Evolutionary conservation across 495 filamentous ascomycete species (phyloP), one percentile per base, ranked within the genome.

Genomic region (Aspergillus bridgeri): DNA sequence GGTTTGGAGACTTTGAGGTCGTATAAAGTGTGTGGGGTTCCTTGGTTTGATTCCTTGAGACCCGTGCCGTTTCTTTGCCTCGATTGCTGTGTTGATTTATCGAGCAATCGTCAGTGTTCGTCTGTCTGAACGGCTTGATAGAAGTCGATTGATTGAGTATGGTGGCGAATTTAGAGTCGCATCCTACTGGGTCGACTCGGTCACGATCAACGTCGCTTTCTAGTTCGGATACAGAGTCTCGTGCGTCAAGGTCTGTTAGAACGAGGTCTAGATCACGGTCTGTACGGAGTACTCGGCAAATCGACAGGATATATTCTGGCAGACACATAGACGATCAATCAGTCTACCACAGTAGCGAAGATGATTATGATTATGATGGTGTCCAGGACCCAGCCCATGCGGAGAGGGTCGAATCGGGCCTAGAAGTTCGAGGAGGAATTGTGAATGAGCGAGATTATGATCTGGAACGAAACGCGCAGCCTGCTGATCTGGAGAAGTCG

Each of bases 141-240:
- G 6, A 11, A 11, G 11, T 25, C n/a, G n/a, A n/a, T n/a, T n/a
- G 15, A 51, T 7, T 24, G 19, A 22, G 15, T 11, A 53, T 53
- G 51, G 27, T 21, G 29, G 22, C 45, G 27, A 22, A 57, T 57
- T 44, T 13, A 22, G 42, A 54, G 47, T 6, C 51, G 47, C 42
- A 20, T 18, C 22, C 27, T 18, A n/a, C 63, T 92, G 90, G 88
- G 71, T 92, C 54, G 88, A 83, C 45, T 42, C 59, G 46, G 24
- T 46, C 60, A 38, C 48, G 53, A 11, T 60, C 64, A 45, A 47
- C 42, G 5, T 63, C 61, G 18, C 22, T 46, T 9, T 63, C 58
- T 20, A 62, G 48, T 50, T 56, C 60, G 8, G 55, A 62, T 44
- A 54, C 62, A 2, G 58, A 55, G 3, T 52, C 54, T 5, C 20